phyloP scores from a whole-genome alignment of 805 yeast species.

The Spathaspora hagerdaliae region DNA sequence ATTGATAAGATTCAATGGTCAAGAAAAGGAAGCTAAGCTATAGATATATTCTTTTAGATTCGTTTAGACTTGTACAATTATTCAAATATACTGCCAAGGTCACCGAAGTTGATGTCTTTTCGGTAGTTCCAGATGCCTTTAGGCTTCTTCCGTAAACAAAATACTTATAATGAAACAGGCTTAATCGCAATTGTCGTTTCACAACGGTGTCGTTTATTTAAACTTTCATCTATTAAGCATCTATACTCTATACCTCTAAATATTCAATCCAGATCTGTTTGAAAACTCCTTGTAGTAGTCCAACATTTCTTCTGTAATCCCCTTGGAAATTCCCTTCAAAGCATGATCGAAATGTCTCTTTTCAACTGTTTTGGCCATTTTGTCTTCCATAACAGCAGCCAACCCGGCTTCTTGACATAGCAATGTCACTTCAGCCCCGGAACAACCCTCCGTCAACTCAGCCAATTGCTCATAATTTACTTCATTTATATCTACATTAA shows the following conservation, averaged over 20 bases:
- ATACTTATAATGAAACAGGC: no score
- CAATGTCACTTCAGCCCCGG: constrained; percentile 94
- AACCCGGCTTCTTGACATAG: constrained; percentile 95
- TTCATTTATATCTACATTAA: constrained; percentile 45
- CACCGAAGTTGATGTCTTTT: no score
- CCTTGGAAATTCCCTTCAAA: constrained; percentile 60
- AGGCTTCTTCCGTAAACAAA: no score
- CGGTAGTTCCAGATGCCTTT: no score
- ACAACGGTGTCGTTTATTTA: no score
- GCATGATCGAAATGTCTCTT: constrained; percentile 72
- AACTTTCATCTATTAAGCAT: no score
- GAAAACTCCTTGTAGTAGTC: constrained; percentile 64
- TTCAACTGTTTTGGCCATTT: constrained; percentile 49
- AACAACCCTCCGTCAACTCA: constrained; percentile 75
- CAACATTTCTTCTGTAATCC: constrained; percentile 84
- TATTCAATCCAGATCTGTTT: constrained; percentile 29
- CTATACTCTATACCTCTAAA: constrained; percentile 4
- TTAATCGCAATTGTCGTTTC: no score
- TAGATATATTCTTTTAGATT: background rate
- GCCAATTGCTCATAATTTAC: constrained; percentile 56
- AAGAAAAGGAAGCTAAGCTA: constrained; percentile 12
- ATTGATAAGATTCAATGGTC: constrained; percentile 29
- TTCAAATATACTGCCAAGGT: no score
- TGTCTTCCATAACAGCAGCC: constrained; percentile 83
- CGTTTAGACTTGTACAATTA: no score